Base-by-base conservation (phyloP, 306 rosid genomes). In the Leucaena leucocephala region DNA sequence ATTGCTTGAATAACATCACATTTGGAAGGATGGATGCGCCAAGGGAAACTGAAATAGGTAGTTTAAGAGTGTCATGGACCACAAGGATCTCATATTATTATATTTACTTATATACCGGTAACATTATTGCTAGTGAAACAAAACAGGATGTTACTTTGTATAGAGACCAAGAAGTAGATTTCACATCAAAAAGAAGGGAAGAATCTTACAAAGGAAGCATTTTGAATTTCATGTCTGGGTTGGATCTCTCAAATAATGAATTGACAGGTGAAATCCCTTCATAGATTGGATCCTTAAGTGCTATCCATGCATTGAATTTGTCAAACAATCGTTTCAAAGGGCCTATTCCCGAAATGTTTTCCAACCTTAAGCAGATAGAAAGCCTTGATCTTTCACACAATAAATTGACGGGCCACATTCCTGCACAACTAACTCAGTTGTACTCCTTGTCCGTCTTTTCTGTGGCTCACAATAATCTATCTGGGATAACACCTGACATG, bases 181-280 rank as follows among this genome's bases (percentile, higher is more conserved):
- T 82, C 38, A 54, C 74, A 65, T 22, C 38, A 4, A 82, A 82
- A 42, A 7, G 4, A 0, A 82, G 81, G 27, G 33, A 55, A 46
- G 61, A 62, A 21, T 61, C 67, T 2, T 76, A 48, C 17, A 38
- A 49, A 13, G 75, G 62, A 39, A 10, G 0, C 6, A 70, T 82
- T 14, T 65, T 76, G 3, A 17, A 82, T 38, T 39, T 36, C 39
- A 82, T 76, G 81, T 67, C 62, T 10, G 85, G 78, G 0, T 7
- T 82, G 6, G 85, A 82, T 71, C 15, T 82, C 6, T 82, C 78
- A n/a, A 0, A 2, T 4, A 82, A 82, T 34, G n/a, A 76, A 1
- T 5, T 82, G 34, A 76, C 5, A 5, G 62, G 34, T 55, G 13
- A 55, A 55, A 55, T 19, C 2, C 34, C 13, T 55, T 55, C 13